These are phyloP conservation scores for Chloris gayana DNA, from an alignment of 176 grass and related monocot genomes.

Conservation along the genomic window DNA sequence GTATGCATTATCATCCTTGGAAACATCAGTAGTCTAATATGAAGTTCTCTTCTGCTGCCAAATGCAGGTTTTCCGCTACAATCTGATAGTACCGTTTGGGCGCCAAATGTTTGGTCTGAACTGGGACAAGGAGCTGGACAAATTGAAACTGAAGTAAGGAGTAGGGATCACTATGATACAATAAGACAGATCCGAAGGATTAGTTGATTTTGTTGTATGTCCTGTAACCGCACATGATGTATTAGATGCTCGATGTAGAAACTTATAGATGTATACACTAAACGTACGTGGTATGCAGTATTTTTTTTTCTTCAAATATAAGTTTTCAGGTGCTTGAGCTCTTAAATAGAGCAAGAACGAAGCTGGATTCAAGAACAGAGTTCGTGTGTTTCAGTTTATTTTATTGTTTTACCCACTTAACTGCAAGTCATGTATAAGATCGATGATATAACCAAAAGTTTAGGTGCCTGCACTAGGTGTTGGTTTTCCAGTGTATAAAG, in stretches of 20 bases:
- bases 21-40: not conserved
- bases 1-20: not conserved
- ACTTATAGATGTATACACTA: not conserved
- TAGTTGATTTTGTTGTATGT: conserved; percentile 23
- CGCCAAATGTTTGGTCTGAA: conserved; percentile 88
- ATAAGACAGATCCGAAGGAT: not conserved
- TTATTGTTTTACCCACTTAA: too few relatives aligned
- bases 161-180: not conserved
- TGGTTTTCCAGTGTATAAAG: too few relatives aligned
- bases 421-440: too few relatives aligned
- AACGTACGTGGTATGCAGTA: not conserved
- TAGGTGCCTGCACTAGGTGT: too few relatives aligned
- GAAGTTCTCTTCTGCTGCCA: conserved; percentile 8
- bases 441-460: too few relatives aligned
- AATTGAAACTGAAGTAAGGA: conserved; percentile 52
- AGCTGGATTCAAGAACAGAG: too few relatives aligned
- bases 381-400: too few relatives aligned
- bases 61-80: conserved; percentile 82
- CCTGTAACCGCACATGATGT: conserved; percentile 24
- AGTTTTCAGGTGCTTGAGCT: not conserved
- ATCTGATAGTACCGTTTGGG: conserved; percentile 84
- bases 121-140: conserved; percentile 87
- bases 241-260: not conserved
- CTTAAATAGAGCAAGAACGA: not conserved
- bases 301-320: not conserved